Evolutionary conservation across 768 basidiomycete species (phyloP), one percentile per base, ranked within the genome.

Genomic region (Tylopilus felleus): DNA sequence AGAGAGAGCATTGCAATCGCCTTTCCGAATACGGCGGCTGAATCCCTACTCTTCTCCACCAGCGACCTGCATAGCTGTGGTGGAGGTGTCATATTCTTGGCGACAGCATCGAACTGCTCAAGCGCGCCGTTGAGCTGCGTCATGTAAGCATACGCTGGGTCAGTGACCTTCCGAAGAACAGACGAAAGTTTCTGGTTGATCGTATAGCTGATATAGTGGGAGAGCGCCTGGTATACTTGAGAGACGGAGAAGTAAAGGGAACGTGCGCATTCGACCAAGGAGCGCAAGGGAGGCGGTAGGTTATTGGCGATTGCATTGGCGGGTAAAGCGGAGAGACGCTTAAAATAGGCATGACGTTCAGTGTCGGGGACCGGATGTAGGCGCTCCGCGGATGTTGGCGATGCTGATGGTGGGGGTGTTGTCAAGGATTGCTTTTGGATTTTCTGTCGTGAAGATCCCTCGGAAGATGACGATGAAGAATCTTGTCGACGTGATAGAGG

Each of bases 301-400:
- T 84, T 77, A 60, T 80, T 82, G 19, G 84, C 78, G 29, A 83
- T 77, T 8, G 77, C 73, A 29, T 82, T 80, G 1, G 76, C 72
- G 2, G 88, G 88, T 5, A 93, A 73, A 29, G 86, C 84, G 2
- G 93, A 93, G 22, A 96, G 76, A n/a, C 94, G 85, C 35, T 88
- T 86, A 73, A 99, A 99, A 71, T 99, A 98, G 2, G 92, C 90
- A 63, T 93, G 89, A 22, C 90, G 83, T 64, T 95, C 91, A 4
- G 82, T 79, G 39, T 92, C 84, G 19, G 82, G 80, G 4, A 79
- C 74, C 1, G 77, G 70, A 40, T 73, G 75, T 7, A 61, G 49
- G 39, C 60, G 65, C 39, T 73, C 74, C 8, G 66, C 58, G 21
- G 70, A 63, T 3, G 75, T 69, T 28, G 79, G 78, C 8, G 80